Evolutionary conservation across 1,139 yeast genomes (phyloP).

Genomic region (Suhomyces guaymorum): DNA sequence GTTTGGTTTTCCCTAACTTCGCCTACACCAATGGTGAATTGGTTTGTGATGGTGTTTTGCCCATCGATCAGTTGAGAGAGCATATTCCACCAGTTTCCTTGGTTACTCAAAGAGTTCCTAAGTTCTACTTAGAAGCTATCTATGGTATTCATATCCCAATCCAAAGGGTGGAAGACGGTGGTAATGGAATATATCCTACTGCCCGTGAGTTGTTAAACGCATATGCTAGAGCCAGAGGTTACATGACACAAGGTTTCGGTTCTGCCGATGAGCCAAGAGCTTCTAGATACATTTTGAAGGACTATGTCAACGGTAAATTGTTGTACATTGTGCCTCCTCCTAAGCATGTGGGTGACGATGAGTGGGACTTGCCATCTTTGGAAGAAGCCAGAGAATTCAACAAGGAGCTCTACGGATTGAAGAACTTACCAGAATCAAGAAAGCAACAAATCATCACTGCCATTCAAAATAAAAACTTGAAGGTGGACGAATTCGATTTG

Average conservation of each 20-base stretch:
- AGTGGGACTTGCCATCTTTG: slow-evolving; percentile 38
- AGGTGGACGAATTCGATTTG: slow-evolving; percentile 56
- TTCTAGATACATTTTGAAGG: slow-evolving; percentile 87
- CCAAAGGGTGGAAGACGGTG: slow-evolving; percentile 79
- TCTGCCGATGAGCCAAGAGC: slow-evolving; percentile 97
- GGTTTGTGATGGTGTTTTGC: slow-evolving; percentile 96
- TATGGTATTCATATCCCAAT: slow-evolving; percentile 90
- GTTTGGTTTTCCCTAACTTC: slow-evolving; percentile 96
- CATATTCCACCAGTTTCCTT: slow-evolving; percentile 88
- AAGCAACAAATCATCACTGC: slow-evolving; percentile 68
- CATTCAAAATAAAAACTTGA: slow-evolving; percentile 53
- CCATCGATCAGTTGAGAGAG: slow-evolving; percentile 95
- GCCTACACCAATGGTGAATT: slow-evolving; percentile 96
- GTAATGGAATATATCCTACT: slow-evolving; percentile 77
- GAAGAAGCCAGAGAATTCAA: slow-evolving; percentile 67
- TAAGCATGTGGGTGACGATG: slow-evolving; percentile 38
- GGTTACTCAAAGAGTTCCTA: slow-evolving; percentile 87
- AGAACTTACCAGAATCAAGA: slow-evolving; percentile 69
- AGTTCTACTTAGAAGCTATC: slow-evolving; percentile 81
- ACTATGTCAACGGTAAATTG: slow-evolving; percentile 90
- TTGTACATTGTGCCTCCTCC: slow-evolving; percentile 91
- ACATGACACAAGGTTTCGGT: slow-evolving; percentile 96
- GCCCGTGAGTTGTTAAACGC: slow-evolving; percentile 88
- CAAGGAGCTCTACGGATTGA: slow-evolving; percentile 64
- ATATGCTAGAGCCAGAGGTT: slow-evolving; percentile 95